Evolutionary conservation across 495 filamentous ascomycete species (phyloP), one percentile per base, ranked within the genome.

Genomic region (Aspergillus steynii): DNA sequence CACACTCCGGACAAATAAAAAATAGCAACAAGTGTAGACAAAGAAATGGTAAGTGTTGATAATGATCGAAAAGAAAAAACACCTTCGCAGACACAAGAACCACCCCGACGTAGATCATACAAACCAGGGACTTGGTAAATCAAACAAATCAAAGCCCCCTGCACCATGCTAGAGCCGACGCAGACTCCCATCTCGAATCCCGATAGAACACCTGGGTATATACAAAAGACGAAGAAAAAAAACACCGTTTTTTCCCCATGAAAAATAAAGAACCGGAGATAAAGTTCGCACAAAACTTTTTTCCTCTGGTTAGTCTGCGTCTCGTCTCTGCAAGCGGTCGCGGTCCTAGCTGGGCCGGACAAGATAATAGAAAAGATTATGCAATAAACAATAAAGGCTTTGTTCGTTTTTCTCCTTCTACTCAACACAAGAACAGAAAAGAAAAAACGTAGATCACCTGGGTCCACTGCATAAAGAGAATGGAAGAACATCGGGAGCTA

Each of bases 101-200:
- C 52, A 52, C 59, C 62, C 58, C 32, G 48, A 59, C 70, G 61
- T 72, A 71, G 67, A 76, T 78, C 74, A 68, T 78, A 78, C 75
- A 42, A 42, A 78, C 61, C 57, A 59, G 68, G 32, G 56, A 56
- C 37, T 65, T 42, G 54, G 29, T 42, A 29, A 55, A 58, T 20
- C 37, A 42, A 61, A 14, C 54, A 45, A 37, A 62, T 5, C 28
- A 37, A 42, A 42, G 59, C 53, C 59, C 61, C 37, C 67, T 56
- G 54, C 45, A 60, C 60, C 63, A 31, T 51, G 53, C 59, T 63
- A 25, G 60, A 42, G 45, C 42, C 50, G 59, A 53, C 42, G 53
- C 60, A 65, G 61, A 65, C 64, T 61, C 60, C 59, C 58, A 58
- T 59, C 50, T 59, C 49, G 26, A 61, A 55, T 60, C 56, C 58